phyloP scores from a whole-genome alignment of 1,284 basidiomycete genomes.

The Taiwanofungus camphoratus region DNA sequence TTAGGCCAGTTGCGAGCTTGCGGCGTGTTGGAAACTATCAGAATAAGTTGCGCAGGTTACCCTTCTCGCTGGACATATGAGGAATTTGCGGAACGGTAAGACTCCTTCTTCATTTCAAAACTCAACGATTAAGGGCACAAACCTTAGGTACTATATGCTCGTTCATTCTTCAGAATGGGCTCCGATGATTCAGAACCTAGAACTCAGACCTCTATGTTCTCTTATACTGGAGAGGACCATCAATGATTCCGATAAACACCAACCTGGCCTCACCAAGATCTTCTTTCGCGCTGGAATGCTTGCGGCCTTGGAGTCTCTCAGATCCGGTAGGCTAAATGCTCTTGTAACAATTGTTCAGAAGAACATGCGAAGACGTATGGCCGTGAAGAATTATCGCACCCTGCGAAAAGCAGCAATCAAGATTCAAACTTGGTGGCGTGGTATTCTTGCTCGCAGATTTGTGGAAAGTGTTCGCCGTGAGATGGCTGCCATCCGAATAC shows the following conservation, averaged over 20 bases:
- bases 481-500: constrained; percentile 74
- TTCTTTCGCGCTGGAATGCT: constrained; percentile 99
- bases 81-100: constrained; percentile 96
- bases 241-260: constrained; percentile 93
- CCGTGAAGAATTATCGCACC: constrained; percentile 74
- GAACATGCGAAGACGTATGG: constrained; percentile 87
- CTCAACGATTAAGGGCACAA: background rate
- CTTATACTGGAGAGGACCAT: constrained; percentile 84
- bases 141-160: constrained; percentile 92
- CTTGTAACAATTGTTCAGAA: constrained; percentile 97
- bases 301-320: constrained; percentile 90
- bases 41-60: constrained; percentile 98
- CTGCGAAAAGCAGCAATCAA: constrained; percentile 74
- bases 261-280: constrained; percentile 95
- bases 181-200: constrained; percentile 74
- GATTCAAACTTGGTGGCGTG: constrained; percentile 94
- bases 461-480: constrained; percentile 72
- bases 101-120: background rate
- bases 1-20: constrained; percentile 94
- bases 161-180: constrained; percentile 84
- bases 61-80: constrained; percentile 99
- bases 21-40: constrained; percentile 98
- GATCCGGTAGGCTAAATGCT: constrained; percentile 82
- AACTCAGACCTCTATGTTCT: constrained; percentile 80
- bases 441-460: constrained; percentile 69